Base-by-base conservation (phyloP, 2,329 filamentous ascomycete genomes). In the Calycina herbarum region DNA sequence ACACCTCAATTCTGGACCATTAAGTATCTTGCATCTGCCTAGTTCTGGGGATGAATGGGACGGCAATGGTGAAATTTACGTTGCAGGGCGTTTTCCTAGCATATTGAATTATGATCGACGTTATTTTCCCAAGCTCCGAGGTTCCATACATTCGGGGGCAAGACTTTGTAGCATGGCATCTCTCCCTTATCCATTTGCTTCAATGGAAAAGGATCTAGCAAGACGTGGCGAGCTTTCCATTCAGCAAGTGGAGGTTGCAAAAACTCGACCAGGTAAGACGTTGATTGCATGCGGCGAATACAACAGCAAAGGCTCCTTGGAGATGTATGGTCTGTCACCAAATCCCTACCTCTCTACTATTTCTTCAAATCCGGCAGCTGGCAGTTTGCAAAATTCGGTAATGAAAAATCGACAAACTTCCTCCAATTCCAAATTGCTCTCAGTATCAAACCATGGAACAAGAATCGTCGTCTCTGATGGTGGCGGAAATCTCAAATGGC, bases 81-180 rank as follows among this genome's bases (percentile, higher is more conserved):
- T 97, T 42, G 92, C 90, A 4, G 94, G 94, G 0, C 87, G 94
- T 17, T 97, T 97, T 75, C 91, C 93, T 4, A 94, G 88, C 72
- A 92, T 97, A 64, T 81, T 97, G 3, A 90, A 93, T 74, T 98
- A 97, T 78, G 93, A 97, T 75, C 86, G 93, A 3, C 89, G 94
- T 57, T 92, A 86, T 77, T 96, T 97, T 73, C 92, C 93, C 0
- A 85, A 86, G 17, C 84, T 97, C 7, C 85, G 87, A 66, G 89
- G 87, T 5, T 92, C 92, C 0, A 88, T 97, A 10, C 88, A 96
- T 77, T 96, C 93, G 0, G 94, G 94, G 1, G 92, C 91, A 0
- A 83, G 90, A 5, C 83, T 97, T 11, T 92, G 90, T 62, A 89
- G 88, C 65, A 81, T 97, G 66, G 80, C 90, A 0, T 87, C 88